Conservation (phyloP, 108 stramenopile genomes). For the Skeletonema marinoi region DNA sequence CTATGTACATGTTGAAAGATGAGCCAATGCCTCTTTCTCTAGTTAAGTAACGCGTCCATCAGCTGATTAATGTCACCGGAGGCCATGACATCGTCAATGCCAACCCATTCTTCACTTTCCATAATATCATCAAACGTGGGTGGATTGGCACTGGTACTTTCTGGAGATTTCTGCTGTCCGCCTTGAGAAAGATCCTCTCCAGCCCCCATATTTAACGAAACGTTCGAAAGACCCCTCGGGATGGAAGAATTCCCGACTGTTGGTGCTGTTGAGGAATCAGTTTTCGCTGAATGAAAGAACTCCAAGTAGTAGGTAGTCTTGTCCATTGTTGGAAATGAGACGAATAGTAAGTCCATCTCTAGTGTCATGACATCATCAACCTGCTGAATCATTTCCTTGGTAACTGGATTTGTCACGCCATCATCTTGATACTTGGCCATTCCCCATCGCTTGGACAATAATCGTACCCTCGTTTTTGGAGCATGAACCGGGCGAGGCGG, state of each 20-base stretch:
- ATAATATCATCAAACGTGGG: constrained; percentile 23
- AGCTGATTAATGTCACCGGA: constrained; percentile 3
- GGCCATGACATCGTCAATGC: constrained; percentile 6
- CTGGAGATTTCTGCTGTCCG: not conserved
- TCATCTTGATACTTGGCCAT: not conserved
- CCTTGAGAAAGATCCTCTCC: not conserved
- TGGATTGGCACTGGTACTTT: constrained; percentile 1
- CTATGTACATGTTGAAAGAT: not conserved
- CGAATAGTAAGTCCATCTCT: constrained; percentile 13
- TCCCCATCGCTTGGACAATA: constrained; percentile 11
- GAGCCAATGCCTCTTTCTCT: not conserved
- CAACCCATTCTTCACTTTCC: constrained; percentile 24
- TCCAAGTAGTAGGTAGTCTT: constrained; percentile 20
- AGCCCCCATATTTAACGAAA: not conserved
- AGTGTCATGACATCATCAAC: constrained; percentile 1
- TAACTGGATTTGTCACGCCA: not conserved
- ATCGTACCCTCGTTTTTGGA: constrained; percentile 20
- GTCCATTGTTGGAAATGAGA: constrained; percentile 16
- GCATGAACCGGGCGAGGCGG: constrained; percentile 11
- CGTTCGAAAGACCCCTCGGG: not conserved
- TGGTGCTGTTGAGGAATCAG: not conserved
- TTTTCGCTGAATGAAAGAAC: constrained; percentile 9
- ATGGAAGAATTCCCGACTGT: not conserved
- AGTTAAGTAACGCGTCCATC: not conserved
- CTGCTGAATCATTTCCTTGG: not conserved